Evolutionary conservation across 495 filamentous ascomycete species (phyloP).

Genomic region (Entonaema liquescens): DNA sequence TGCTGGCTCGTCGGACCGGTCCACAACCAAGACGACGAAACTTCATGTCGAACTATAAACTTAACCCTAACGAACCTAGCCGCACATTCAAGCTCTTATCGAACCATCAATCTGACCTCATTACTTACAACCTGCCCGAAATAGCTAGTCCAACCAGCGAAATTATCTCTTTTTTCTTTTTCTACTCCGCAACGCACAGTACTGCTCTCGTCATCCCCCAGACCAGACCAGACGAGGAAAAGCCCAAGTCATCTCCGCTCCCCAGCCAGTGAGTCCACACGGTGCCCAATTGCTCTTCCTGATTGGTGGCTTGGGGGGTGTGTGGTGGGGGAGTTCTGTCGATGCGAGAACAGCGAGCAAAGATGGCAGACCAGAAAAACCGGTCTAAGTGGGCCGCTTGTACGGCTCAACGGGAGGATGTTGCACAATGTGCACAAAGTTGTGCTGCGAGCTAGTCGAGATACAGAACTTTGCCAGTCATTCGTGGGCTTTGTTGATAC

Average conservation of each 20-base stretch:
- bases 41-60: not conserved
- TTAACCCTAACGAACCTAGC: conserved; percentile 11
- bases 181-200: conserved; percentile 3
- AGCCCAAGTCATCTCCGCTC: not conserved
- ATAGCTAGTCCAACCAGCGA: conserved; percentile 21
- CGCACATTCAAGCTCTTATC: conserved; percentile 8
- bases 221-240: conserved; percentile 24
- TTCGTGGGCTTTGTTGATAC: not conserved
- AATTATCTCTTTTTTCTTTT: conserved; percentile 26
- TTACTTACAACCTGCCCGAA: conserved; percentile 24
- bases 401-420: not conserved
- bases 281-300: conserved; percentile 9
- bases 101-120: conserved; percentile 34
- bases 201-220: conserved; percentile 11
- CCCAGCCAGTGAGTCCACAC: conserved; percentile 25
- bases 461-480: too few relatives aligned
- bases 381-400: conserved; percentile 24
- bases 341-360: conserved; percentile 17
- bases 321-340: conserved; percentile 9
- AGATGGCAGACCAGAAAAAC: conserved; percentile 13
- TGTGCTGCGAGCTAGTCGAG: conserved; percentile 14
- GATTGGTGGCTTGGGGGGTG: conserved; percentile 18
- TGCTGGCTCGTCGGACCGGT: conserved; percentile 1
- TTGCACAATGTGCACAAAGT: conserved; percentile 24
- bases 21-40: conserved; percentile 7